phyloP scores from a whole-genome alignment of 1,284 basidiomycete species.

The Pisolithus thermaeus region DNA sequence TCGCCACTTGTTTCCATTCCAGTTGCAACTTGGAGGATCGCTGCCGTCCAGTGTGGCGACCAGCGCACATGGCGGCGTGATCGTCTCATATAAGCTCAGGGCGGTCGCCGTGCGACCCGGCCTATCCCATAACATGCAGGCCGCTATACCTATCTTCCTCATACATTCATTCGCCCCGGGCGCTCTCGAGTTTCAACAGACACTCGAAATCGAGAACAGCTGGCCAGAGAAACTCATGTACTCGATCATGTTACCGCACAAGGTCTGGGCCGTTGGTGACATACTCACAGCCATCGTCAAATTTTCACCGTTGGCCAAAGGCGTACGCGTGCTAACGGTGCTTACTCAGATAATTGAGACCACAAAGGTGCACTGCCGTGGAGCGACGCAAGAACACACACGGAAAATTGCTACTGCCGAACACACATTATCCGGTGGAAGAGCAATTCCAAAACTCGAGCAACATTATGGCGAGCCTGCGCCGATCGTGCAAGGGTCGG shows the following conservation, averaged over 20 bases:
- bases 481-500: slow-evolving; percentile 20
- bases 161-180: slow-evolving; percentile 73
- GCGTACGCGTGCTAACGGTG: slow-evolving; percentile 66
- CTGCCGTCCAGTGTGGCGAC: slow-evolving; percentile 75
- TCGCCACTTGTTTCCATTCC: slow-evolving; percentile 83
- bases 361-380: slow-evolving; percentile 46
- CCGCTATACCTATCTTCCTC: slow-evolving; percentile 58
- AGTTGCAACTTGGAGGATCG: slow-evolving; percentile 73
- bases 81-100: slow-evolving; percentile 81
- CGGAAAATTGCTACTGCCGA: slow-evolving; percentile 56
- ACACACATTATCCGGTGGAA: slow-evolving; percentile 68
- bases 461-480: slow-evolving; percentile 30
- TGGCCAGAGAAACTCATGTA: slow-evolving; percentile 97
- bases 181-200: slow-evolving; percentile 91
- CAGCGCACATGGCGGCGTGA: slow-evolving; percentile 52
- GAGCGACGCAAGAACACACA: slow-evolving; percentile 55
- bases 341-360: slow-evolving; percentile 73
- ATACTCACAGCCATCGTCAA: slow-evolving; percentile 77
- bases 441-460: slow-evolving; percentile 44
- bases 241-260: slow-evolving; percentile 79
- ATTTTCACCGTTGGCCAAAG: slow-evolving; percentile 83
- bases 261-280: slow-evolving; percentile 89
- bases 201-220: slow-evolving; percentile 90
- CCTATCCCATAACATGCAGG: slow-evolving; percentile 67
- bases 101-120: slow-evolving; percentile 75